Evolutionary conservation across 2,329 filamentous ascomycete species (phyloP).

Genomic region (Monilinia fructigena): DNA sequence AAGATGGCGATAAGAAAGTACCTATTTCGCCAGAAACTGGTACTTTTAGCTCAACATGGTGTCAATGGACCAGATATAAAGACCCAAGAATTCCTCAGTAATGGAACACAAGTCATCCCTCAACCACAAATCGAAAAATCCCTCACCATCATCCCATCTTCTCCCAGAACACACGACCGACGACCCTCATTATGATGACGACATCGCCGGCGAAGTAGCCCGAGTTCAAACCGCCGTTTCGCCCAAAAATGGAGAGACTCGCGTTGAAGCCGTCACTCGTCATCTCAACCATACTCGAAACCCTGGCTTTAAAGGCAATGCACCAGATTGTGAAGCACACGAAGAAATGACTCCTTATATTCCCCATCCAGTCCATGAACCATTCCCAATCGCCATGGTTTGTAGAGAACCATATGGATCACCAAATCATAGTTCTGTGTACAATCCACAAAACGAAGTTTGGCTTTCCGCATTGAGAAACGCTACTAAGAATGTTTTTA

Average conservation of each 20-base stretch:
- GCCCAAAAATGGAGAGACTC: slow-evolving; percentile 50
- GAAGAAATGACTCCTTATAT: slow-evolving; percentile 68
- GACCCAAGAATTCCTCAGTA: slow-evolving; percentile 33
- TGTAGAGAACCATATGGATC: slow-evolving; percentile 66
- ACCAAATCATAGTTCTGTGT: slow-evolving; percentile 58
- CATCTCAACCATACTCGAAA: slow-evolving; percentile 65
- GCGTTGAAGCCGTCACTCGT: slow-evolving; percentile 58
- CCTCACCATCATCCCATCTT: slow-evolving; percentile 25
- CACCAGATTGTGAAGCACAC: slow-evolving; percentile 52
- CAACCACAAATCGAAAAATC: slow-evolving; percentile 33
- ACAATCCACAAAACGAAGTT: slow-evolving; percentile 72
- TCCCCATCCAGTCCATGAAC: slow-evolving; percentile 50
- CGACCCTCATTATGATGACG: slow-evolving; percentile 62
- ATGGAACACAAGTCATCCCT: slow-evolving; percentile 32
- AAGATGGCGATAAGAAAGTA: slow-evolving; percentile 3
- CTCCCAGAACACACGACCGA: slow-evolving; percentile 57
- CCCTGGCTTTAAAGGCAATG: slow-evolving; percentile 49
- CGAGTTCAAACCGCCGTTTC: slow-evolving; percentile 60
- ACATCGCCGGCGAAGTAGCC: slow-evolving; percentile 59
- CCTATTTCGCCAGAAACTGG: background rate
- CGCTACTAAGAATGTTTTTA: slow-evolving; percentile 65
- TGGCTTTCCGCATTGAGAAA: slow-evolving; percentile 70
- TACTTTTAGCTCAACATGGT: slow-evolving; percentile 2
- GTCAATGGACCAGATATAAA: slow-evolving; percentile 29
- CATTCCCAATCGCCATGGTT: slow-evolving; percentile 70